Evolutionary conservation across 192 early-diverging fungal species (phyloP).

Genomic region (Mortierella claussenii): DNA sequence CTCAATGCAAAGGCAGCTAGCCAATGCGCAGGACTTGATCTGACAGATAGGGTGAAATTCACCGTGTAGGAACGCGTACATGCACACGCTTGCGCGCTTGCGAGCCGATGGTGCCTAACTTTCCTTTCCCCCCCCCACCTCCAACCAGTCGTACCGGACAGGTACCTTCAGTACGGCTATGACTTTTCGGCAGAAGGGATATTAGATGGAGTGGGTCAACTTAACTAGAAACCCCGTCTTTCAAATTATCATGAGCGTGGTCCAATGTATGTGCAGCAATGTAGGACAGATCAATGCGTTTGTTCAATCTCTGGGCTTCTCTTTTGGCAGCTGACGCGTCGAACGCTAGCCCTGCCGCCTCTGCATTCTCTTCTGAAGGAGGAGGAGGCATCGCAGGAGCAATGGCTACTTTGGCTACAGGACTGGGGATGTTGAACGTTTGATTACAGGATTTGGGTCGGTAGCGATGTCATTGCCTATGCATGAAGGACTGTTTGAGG

Average conservation of each 20-base stretch:
- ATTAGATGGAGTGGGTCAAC: background rate
- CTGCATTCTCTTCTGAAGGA: too few relatives aligned
- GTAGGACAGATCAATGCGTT: background rate
- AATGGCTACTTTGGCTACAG: too few relatives aligned
- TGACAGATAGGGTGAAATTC: slow-evolving; percentile 22
- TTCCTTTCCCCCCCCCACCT: background rate
- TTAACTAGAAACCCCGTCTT: background rate
- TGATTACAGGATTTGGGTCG: too few relatives aligned
- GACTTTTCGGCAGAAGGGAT: background rate
- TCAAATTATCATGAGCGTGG: background rate
- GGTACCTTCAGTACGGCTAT: background rate
- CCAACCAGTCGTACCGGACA: background rate
- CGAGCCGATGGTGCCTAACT: too few relatives aligned
- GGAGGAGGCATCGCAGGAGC: too few relatives aligned
- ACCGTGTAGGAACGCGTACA: slow-evolving; percentile 9
- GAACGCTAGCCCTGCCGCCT: background rate
- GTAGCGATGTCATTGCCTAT: too few relatives aligned
- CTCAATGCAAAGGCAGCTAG: slow-evolving; percentile 1
- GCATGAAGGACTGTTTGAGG: too few relatives aligned
- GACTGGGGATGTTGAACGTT: too few relatives aligned
- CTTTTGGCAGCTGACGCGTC: background rate
- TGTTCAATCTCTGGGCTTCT: background rate
- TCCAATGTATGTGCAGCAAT: background rate
- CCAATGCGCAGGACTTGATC: slow-evolving; percentile 6
- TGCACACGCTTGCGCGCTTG: background rate